Base-by-base conservation (phyloP, 2,329 filamentous ascomycete genomes). In the Bipolaris cookei region DNA sequence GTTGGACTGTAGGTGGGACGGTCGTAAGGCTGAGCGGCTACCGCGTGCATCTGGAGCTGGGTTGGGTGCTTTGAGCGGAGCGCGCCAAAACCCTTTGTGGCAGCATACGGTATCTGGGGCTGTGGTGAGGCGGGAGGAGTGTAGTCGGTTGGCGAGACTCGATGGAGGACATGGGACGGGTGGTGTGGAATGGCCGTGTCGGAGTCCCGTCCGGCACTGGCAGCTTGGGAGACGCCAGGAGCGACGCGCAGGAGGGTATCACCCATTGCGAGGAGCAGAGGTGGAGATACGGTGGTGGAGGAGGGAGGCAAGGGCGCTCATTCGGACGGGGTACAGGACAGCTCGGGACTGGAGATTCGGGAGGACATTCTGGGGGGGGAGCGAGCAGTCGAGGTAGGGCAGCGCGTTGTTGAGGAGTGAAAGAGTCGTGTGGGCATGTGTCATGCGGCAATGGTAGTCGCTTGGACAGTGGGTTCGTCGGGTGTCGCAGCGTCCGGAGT, bases 121-220 rank as follows among this genome's bases (percentile, higher is more conserved):
- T 64, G 63, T 1, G 73, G 73, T 5, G 73, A 76, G 37, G 73
- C 66, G 1, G 73, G 73, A 20, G 73, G 73, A 10, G 73, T 76
- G 64, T 64, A 74, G n/a, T 75, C 67, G 59, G 58, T 59, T 48
- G 56, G 41, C 13, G 64, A 54, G 6, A 67, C 64, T 13, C 62
- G 63, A 59, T 71, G 74, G 54, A 68, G 50, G 7, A 67, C 30
- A 56, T 70, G 68, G 14, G 65, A 64, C 4, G 61, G 61, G 50
- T 56, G 61, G n/a, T 63, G 35, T 13, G 58, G 42, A 13, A 50
- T 56, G 25, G 57, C 54, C 13, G 64, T 46, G 21, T 68, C 63
- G 37, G 62, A 47, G 38, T 30, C 25, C 14, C 51, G 25, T 41
- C 42, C 44, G 42, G 57, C 50, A 18, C 55, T 60, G 57, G 44